These are phyloP conservation scores for Suillus subalutaceus DNA, from an alignment of 768 basidiomycete genomes.

Conservation along the genomic window DNA sequence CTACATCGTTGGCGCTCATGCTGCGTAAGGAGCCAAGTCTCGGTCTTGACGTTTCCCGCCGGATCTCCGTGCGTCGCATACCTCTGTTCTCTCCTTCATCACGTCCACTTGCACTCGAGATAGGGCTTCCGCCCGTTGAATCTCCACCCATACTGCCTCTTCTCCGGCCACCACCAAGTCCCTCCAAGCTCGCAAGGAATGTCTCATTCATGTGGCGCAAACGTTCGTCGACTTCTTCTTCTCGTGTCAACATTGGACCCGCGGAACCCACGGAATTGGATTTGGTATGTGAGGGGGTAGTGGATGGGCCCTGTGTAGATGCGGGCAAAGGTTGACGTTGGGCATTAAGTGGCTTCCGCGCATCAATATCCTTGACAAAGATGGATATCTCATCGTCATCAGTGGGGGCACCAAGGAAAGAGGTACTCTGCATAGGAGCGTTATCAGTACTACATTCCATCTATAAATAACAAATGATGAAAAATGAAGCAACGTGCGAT, in stretches of 20 bases:
- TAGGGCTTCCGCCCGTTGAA: conserved; percentile 18
- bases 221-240: conserved; percentile 66
- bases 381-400: conserved; percentile 80
- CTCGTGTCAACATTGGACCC: conserved; percentile 65
- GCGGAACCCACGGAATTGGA: conserved; percentile 18
- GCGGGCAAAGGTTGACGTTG: conserved; percentile 3
- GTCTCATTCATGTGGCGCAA: conserved; percentile 67
- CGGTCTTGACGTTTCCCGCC: conserved; percentile 18
- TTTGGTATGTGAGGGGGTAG: not conserved
- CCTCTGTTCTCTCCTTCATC: conserved; percentile 12
- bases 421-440: conserved; percentile 34
- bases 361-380: conserved; percentile 79
- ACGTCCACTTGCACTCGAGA: conserved; percentile 8
- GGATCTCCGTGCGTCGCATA: not conserved
- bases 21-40: conserved; percentile 36
- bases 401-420: conserved; percentile 50
- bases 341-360: conserved; percentile 57
- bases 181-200: conserved; percentile 66
- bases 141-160: conserved; percentile 23
- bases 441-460: conserved; percentile 5
- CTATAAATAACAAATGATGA: conserved; percentile 1
- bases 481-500: conserved; percentile 5
- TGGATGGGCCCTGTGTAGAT: not conserved
- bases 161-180: conserved; percentile 46
- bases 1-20: conserved; percentile 23